Base-by-base conservation (phyloP, 139 green algal species). In the Eudorina sp. region DNA sequence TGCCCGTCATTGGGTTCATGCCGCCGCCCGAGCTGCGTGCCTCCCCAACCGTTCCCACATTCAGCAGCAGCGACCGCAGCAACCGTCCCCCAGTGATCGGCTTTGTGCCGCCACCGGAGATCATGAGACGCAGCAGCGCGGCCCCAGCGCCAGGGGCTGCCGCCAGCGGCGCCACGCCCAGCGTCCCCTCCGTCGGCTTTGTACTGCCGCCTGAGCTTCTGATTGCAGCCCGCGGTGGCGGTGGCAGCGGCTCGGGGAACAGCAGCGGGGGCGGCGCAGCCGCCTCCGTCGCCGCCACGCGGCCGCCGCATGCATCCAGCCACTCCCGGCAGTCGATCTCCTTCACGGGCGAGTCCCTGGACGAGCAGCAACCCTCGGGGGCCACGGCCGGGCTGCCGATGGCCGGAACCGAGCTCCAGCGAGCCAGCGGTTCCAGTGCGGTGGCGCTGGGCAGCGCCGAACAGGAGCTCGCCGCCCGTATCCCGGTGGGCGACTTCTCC, bases 401-500 rank as follows among this genome's bases (percentile, higher is more conserved):
- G n/a, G n/a, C n/a, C n/a, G n/a, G n/a, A n/a, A n/a, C n/a, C n/a
- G n/a, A n/a, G n/a, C n/a, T n/a, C n/a, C n/a, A n/a, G n/a, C n/a
- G n/a, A n/a, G n/a, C n/a, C n/a, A n/a, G n/a, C n/a, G n/a, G n/a
- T n/a, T n/a, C n/a, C n/a, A n/a, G n/a, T n/a, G n/a, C n/a, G n/a
- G n/a, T n/a, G n/a, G n/a, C n/a, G n/a, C 18, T n/a, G 25, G 38
- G 18, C 25, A 38, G 40, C 40, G 36, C 70, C 25, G 41, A 19
- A 21, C 25, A 38, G 41, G 16, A 40, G 43, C 29, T 53, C 6
- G 31, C 73, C 9, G 7, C 43, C 25, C 48, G 73, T 27, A 58
- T 85, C 38, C 80, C 80, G 0, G 8, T 62, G 19, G 80, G 80
- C 43, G 45, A 29, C 45, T 87, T 87, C 81, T 69, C 45, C 7